Conservation (phyloP, 768 basidiomycete species). For the Pleurotus giganteus region DNA sequence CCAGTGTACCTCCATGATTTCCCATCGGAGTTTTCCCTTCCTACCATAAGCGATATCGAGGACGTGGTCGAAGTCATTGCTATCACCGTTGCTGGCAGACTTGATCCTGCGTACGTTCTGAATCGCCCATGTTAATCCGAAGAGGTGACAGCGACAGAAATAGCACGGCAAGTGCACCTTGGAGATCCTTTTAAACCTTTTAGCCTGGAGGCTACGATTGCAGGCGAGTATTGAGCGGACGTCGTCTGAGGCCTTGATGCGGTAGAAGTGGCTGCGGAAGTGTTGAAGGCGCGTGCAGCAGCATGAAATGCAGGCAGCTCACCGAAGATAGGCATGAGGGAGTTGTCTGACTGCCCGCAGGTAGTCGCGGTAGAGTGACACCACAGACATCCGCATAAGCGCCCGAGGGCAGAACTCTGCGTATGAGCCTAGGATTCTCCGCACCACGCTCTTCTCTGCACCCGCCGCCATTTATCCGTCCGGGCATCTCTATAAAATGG, state of each 20-base stretch:
- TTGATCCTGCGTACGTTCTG: constrained; percentile 56
- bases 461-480: neutral
- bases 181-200: constrained; percentile 46
- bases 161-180: constrained; percentile 36
- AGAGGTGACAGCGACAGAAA: constrained; percentile 1
- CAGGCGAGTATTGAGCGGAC: constrained; percentile 43
- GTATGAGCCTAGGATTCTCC: constrained; percentile 6
- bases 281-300: constrained; percentile 4
- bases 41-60: constrained; percentile 76
- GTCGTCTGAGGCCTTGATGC: constrained; percentile 56
- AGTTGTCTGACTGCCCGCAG: constrained; percentile 38
- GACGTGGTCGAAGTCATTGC: constrained; percentile 51
- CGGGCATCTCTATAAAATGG: neutral
- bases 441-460: neutral
- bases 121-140: neutral
- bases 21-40: constrained; percentile 66
- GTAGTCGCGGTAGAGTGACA: constrained; percentile 39
- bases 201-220: constrained; percentile 25
- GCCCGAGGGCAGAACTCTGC: neutral
- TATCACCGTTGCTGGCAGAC: constrained; percentile 50
- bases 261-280: constrained; percentile 57
- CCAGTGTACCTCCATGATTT: constrained; percentile 58
- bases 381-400: constrained; percentile 16
- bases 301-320: constrained; percentile 1
- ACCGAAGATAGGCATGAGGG: constrained; percentile 46